Evolutionary conservation across 495 filamentous ascomycete species (phyloP).

Genomic region (Extremus antarcticus): DNA sequence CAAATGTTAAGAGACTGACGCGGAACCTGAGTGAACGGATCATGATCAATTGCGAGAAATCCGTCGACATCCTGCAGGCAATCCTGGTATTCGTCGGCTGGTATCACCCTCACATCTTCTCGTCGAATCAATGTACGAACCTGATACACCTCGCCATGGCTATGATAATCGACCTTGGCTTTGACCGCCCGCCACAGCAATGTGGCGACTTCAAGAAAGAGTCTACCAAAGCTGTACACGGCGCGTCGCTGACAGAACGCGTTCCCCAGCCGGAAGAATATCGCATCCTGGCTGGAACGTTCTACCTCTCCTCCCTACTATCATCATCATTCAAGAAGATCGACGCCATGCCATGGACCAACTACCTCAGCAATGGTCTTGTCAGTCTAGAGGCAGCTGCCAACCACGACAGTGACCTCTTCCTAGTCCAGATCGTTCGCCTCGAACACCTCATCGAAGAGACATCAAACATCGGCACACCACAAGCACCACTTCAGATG

Average conservation of each 20-base stretch:
- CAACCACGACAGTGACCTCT: slow-evolving; percentile 41
- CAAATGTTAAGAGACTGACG: slow-evolving; percentile 32
- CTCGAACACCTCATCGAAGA: slow-evolving; percentile 33
- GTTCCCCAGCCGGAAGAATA: slow-evolving; percentile 41
- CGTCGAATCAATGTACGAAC: slow-evolving; percentile 32
- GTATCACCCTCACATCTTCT: slow-evolving; percentile 15
- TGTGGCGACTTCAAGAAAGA: slow-evolving; percentile 7
- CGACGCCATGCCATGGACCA: slow-evolving; percentile 41
- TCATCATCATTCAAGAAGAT: slow-evolving; percentile 37
- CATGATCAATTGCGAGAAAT: slow-evolving; percentile 39
- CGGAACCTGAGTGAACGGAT: slow-evolving; percentile 37
- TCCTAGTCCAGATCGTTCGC: slow-evolving; percentile 38
- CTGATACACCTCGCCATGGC: slow-evolving; percentile 41
- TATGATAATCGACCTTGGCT: slow-evolving; percentile 43
- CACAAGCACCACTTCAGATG: slow-evolving; percentile 25
- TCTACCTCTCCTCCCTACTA: slow-evolving; percentile 28
- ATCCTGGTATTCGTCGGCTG: slow-evolving; percentile 29
- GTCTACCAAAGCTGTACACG: slow-evolving; percentile 5
- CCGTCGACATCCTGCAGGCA: slow-evolving; percentile 46
- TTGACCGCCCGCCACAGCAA: slow-evolving; percentile 35
- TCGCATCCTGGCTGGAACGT: slow-evolving; percentile 44
- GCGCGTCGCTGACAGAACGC: background rate
- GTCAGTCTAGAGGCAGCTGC: slow-evolving; percentile 33
- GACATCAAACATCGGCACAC: slow-evolving; percentile 24
- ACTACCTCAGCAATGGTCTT: slow-evolving; percentile 44